These are phyloP conservation scores for Rosa rugosa DNA, from an alignment of 306 rosid genomes.

Conservation along the genomic window DNA sequence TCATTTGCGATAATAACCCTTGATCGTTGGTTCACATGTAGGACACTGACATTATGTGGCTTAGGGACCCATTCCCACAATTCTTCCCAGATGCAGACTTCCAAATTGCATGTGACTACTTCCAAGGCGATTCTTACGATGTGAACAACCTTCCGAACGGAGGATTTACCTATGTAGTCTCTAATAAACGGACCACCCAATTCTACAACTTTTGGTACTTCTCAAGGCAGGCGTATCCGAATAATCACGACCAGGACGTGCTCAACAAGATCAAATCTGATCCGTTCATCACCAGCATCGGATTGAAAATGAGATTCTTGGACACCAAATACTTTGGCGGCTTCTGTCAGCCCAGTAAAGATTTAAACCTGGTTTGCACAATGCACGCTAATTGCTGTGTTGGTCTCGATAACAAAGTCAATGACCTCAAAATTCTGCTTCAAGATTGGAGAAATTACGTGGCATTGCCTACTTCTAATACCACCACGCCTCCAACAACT, in stretches of 20 bases:
- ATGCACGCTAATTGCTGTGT: constrained; percentile 94
- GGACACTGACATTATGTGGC: constrained; percentile 94
- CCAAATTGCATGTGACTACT: constrained; percentile 75
- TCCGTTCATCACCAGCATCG: constrained; percentile 29
- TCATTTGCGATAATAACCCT: not conserved
- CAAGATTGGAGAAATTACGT: constrained; percentile 63
- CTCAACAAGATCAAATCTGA: constrained; percentile 54
- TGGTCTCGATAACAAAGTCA: constrained; percentile 65
- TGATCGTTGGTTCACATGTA: constrained; percentile 13
- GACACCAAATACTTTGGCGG: constrained; percentile 70
- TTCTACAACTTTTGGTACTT: constrained; percentile 77
- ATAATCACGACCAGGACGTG: constrained; percentile 69
- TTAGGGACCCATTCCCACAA: constrained; percentile 59
- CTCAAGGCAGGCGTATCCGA: constrained; percentile 42
- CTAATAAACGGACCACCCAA: constrained; percentile 46
- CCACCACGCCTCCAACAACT: constrained; percentile 13
- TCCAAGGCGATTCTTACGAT: constrained; percentile 42
- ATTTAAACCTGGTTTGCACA: constrained; percentile 51
- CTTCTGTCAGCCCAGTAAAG: constrained; percentile 53
- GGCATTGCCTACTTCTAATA: constrained; percentile 10
- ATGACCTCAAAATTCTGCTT: constrained; percentile 72
- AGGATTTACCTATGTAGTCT: constrained; percentile 72
- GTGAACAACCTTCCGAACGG: constrained; percentile 56
- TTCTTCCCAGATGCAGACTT: constrained; percentile 63
- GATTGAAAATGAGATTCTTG: constrained; percentile 58